Evolutionary conservation across 2,329 filamentous ascomycete species (phyloP), one percentile per base, ranked within the genome.

Genomic region (Sphaerulina populicola): DNA sequence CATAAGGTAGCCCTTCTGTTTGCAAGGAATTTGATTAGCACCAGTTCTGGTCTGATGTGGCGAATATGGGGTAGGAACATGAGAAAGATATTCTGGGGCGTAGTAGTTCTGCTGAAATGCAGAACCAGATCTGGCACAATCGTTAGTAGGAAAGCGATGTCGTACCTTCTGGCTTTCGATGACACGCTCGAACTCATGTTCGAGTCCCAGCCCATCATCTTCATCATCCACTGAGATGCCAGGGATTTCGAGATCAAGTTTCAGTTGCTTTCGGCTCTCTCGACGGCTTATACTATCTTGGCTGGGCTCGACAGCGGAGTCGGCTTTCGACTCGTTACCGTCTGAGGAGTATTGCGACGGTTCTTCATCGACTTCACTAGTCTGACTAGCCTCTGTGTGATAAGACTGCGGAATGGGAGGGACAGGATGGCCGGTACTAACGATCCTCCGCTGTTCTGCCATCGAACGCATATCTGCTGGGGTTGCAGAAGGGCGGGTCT

Each of bases 1-100:
- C 91, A 97, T 98, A 41, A 97, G 77, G 66, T 98, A 98, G 51
- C 93, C 93, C 74, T 94, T 90, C 90, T 96, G 86, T 81, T 77
- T 77, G 60, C 70, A 75, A 62, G 72, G 64, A 65, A 59, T 60
- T 29, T 53, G 48, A 69, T 77, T 64, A 81, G 77, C 70, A 56
- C 54, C 57, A 56, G 56, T 51, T 27, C 49, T 56, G 39, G 49
- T 27, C 36, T 51, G 40, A 43, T 54, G 55, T 21, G 53, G 39
- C 31, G 51, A 54, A 44, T 44, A 59, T 15, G 47, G 44, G 11
- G 57, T 48, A 18, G 53, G 44, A 6, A 44, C 39, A 37, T 52
- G 45, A n/a, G 54, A 52, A 29, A 49, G 23, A 27, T 39, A 31
- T 39, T 52, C 45, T 18, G 40, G 49, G 9, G 51, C 39, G 18